These are phyloP conservation scores for Populus euphratica DNA, from an alignment of 345 rosid genomes.

Conservation along the genomic window DNA sequence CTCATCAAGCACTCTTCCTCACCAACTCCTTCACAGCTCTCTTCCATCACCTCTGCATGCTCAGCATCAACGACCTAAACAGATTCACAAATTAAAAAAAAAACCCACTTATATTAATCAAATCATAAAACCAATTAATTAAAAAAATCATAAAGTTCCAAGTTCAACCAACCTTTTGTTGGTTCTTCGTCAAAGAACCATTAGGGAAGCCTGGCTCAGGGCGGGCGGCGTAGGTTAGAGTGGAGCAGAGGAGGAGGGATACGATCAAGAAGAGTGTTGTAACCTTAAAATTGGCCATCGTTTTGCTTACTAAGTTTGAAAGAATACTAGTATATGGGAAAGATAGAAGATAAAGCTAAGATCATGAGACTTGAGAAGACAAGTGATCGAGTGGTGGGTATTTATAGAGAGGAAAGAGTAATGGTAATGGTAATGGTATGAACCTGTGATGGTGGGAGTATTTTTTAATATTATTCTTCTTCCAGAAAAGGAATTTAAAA, in stretches of 20 bases:
- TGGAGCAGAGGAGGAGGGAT: constrained; percentile 46
- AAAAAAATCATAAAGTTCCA: too few species aligned
- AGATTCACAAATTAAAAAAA: not conserved
- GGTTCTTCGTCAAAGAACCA: constrained; percentile 22
- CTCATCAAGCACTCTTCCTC: constrained; percentile 25
- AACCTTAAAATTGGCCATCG: constrained; percentile 9
- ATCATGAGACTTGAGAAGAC: not conserved
- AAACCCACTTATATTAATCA: not conserved
- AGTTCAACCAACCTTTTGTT: constrained; percentile 32
- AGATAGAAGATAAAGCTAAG: too few species aligned
- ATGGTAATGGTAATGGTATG: not conserved
- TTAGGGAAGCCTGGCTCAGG: constrained; percentile 32
- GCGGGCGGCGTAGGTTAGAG: constrained; percentile 43
- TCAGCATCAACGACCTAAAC: not conserved
- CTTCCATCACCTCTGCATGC: constrained; percentile 8
- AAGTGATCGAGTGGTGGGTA: not conserved
- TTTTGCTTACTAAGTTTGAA: not conserved
- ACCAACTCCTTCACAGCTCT: constrained; percentile 22
- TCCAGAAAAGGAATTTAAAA: not conserved
- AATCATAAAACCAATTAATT: not conserved
- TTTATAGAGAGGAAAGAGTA: not conserved
- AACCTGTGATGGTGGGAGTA: not conserved
- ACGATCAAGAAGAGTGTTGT: constrained; percentile 22
- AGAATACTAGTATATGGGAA: not conserved
- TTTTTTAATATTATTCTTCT: not conserved